Evolutionary conservation across 805 yeast genomes (phyloP), one percentile per base, ranked within the genome.

Genomic region (Pichia rugopelliculosa): DNA sequence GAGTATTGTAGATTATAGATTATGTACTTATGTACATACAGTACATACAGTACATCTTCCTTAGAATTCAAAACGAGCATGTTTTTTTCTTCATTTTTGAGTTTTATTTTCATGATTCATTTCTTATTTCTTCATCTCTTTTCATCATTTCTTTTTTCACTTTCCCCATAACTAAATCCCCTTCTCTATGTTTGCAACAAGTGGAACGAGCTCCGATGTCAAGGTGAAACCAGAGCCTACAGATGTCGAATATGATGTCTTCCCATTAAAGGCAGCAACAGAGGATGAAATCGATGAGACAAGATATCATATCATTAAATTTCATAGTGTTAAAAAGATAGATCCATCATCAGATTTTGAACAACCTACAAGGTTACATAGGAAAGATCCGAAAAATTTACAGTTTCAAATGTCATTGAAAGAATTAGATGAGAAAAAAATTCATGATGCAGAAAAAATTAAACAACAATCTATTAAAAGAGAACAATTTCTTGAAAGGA

Each of bases 371-470:
- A 72, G 96, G 56, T 69, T 91, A 60, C 97, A 90, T 64, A 75
- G 98, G 56, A 90, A 91, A 61, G 98, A 91, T 65, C 96, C 99
- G 1, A 79, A 88, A 59, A 87, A 87, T 61, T 71, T 91, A 60
- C 96, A 90, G 62, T 86, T 86, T 60, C 95, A 88, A 64, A 70
- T 88, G 56, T 81, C 90, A 2, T 68, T 89, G 57, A 80, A 83
- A 49, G 93, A 86, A 60, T 76, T 85, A 55, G 91, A 84, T 45
- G 77, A 74, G 45, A 75, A 82, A 58, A 76, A 73, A 58, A 69
- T 65, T 46, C 80, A 77, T 55, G 69, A 70, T 47, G 60, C 61
- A 55, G 75, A 59, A 63, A 70, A 60, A 54, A 70, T 60, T 65
- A 66, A 55, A 57, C 65, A 55, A 24, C 44, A 47, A 62, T 65